phyloP scores from a whole-genome alignment of 768 basidiomycete genomes.

The Candolleomyces efflorescens region DNA sequence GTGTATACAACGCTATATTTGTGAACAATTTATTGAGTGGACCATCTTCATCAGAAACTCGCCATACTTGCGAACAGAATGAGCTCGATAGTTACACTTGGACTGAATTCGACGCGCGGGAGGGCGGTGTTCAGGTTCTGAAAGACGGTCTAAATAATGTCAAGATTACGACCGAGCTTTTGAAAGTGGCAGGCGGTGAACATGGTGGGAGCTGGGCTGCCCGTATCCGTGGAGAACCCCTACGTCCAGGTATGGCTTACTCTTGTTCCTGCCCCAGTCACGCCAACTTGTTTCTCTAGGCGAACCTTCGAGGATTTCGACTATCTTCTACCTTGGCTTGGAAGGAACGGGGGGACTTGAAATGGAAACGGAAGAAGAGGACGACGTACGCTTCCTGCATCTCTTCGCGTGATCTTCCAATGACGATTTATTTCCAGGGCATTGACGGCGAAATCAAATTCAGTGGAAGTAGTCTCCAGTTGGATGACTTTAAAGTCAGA shows the following conservation, averaged over 20 bases:
- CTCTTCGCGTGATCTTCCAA: not conserved
- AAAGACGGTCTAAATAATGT: constrained; percentile 82
- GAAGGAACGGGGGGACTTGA: constrained; percentile 84
- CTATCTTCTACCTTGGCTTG: constrained; percentile 83
- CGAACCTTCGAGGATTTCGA: constrained; percentile 60
- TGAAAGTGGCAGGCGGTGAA: constrained; percentile 80
- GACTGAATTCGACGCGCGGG: constrained; percentile 81
- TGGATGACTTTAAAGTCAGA: constrained; percentile 80
- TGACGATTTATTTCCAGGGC: constrained; percentile 47
- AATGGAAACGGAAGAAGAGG: constrained; percentile 71
- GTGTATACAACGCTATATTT: constrained; percentile 22
- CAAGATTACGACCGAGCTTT: constrained; percentile 75
- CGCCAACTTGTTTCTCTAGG: constrained; percentile 16
- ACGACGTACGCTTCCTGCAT: constrained; percentile 49
- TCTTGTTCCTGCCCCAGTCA: not conserved
- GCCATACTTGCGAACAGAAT: constrained; percentile 87
- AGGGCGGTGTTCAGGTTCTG: constrained; percentile 82
- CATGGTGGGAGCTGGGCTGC: constrained; percentile 89
- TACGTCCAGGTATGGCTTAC: constrained; percentile 50
- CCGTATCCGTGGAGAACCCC: constrained; percentile 75
- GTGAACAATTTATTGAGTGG: constrained; percentile 2
- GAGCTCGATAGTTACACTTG: constrained; percentile 85
- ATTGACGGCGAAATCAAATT: constrained; percentile 67
- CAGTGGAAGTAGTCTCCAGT: constrained; percentile 67
- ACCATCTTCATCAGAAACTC: constrained; percentile 50